Evolutionary conservation across 1,284 basidiomycete species (phyloP).

Genomic region (Rhodotorula sp.): DNA sequence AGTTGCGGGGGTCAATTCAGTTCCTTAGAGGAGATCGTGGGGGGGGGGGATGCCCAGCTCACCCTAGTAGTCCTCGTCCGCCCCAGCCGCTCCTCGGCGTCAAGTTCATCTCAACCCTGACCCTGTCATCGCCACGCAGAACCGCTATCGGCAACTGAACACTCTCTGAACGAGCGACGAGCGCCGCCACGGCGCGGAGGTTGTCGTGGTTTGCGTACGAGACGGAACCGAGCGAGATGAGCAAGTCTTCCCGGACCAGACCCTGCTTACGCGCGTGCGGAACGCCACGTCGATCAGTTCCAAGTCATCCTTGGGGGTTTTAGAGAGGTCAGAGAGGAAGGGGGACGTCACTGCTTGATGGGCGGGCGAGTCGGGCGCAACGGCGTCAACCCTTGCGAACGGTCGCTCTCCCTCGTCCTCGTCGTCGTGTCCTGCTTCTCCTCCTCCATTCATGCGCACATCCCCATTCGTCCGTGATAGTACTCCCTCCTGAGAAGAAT

Average conservation of each 20-base stretch:
- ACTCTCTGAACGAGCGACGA: constrained; percentile 71
- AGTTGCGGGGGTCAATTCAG: neutral
- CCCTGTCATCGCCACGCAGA: constrained; percentile 46
- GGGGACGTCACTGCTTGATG: constrained; percentile 20
- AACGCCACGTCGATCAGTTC: too few relatives aligned
- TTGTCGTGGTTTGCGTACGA: constrained; percentile 49
- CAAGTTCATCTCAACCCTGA: constrained; percentile 55
- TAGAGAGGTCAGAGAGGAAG: too few relatives aligned
- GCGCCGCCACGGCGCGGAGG: constrained; percentile 64
- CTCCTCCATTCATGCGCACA: constrained; percentile 24
- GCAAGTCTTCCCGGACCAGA: constrained; percentile 25
- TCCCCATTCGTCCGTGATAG: too few relatives aligned
- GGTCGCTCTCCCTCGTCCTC: constrained; percentile 50
- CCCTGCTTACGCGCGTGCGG: constrained; percentile 10
- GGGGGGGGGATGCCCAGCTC: neutral
- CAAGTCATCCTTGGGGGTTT: too few relatives aligned
- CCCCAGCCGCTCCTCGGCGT: constrained; percentile 65
- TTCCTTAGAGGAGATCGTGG: too few relatives aligned
- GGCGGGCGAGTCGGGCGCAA: constrained; percentile 63
- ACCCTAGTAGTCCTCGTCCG: constrained; percentile 76
- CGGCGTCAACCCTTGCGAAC: constrained; percentile 74
- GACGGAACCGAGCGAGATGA: constrained; percentile 30
- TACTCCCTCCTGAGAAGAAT: too few relatives aligned
- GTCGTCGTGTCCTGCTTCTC: neutral
- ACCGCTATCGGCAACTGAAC: constrained; percentile 60